Evolutionary conservation across 345 rosid genomes (phyloP).

Genomic region (Crucihimalaya himalaica): DNA sequence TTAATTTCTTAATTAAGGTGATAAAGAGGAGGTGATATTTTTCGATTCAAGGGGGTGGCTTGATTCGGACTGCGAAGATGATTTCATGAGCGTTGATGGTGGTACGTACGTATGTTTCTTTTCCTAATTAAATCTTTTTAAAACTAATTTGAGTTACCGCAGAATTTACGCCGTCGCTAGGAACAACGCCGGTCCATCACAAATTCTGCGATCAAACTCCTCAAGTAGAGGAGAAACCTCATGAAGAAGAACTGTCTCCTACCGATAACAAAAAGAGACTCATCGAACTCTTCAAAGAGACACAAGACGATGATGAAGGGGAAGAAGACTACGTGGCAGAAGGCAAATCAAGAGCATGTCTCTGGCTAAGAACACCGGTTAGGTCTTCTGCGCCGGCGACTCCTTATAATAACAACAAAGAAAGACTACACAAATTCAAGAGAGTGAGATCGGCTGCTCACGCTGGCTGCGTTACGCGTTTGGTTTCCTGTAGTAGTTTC

Average conservation of each 20-base stretch:
- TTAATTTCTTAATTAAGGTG: neutral
- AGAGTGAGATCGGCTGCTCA: constrained; percentile 44
- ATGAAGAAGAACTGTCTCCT: constrained; percentile 45
- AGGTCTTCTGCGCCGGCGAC: constrained; percentile 48
- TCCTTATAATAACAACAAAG: constrained; percentile 44
- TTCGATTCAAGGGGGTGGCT: constrained; percentile 82
- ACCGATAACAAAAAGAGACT: constrained; percentile 69
- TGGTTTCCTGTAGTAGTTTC: constrained; percentile 53
- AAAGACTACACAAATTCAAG: constrained; percentile 31
- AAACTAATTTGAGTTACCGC: constrained; percentile 1
- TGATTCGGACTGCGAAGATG: constrained; percentile 91
- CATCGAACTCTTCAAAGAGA: constrained; percentile 68
- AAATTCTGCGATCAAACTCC: constrained; percentile 47
- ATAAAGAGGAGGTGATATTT: constrained; percentile 62
- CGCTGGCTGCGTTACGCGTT: constrained; percentile 72
- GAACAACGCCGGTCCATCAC: constrained; percentile 69
- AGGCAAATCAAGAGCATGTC: constrained; percentile 34
- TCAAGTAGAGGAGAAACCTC: constrained; percentile 27
- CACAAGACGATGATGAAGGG: constrained; percentile 35
- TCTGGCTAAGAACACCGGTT: constrained; percentile 39
- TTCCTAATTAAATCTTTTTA: neutral
- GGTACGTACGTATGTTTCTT: constrained; percentile 46
- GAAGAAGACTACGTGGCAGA: constrained; percentile 30
- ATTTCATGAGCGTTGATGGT: constrained; percentile 87
- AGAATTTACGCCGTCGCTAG: constrained; percentile 90